phyloP scores from a whole-genome alignment of 148 eudicot genomes.

The Rhododendron ferrugineum region DNA sequence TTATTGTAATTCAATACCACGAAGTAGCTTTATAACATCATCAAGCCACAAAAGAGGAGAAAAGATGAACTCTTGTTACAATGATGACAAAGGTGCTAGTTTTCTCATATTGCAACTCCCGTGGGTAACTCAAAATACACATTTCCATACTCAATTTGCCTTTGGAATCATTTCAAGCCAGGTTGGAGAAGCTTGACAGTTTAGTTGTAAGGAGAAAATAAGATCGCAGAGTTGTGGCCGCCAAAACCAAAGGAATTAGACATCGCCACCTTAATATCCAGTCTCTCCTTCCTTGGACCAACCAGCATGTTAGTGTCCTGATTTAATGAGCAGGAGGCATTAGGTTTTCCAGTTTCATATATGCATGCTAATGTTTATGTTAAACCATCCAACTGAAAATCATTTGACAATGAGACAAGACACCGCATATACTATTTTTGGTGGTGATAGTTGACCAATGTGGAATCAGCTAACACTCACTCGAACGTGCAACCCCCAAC shows the following conservation, averaged over 20 bases:
- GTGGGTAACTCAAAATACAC: not conserved
- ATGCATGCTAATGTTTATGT: not conserved
- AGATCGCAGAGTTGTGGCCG: conserved; percentile 91
- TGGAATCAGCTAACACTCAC: not conserved
- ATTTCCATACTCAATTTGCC: conserved; percentile 5
- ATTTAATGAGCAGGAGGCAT: conserved; percentile 4
- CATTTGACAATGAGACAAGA: not conserved
- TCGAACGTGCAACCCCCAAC: not conserved
- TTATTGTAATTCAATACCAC: not conserved
- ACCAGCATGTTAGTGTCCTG: conserved; percentile 81
- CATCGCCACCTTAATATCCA: conserved; percentile 77
- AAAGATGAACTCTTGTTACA: not conserved
- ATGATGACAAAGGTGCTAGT: not conserved
- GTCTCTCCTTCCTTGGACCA: conserved; percentile 72
- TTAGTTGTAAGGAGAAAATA: conserved; percentile 85
- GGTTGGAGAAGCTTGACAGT: conserved; percentile 16
- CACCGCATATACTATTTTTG: not conserved
- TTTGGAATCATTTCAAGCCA: conserved; percentile 16
- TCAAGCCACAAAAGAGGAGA: not conserved
- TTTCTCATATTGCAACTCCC: not conserved
- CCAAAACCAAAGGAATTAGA: conserved; percentile 98
- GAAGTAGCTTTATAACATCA: not conserved
- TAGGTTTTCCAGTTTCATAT: not conserved
- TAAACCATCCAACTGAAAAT: not conserved
- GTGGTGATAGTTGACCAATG: not conserved